Percentiles rank a stretch among this genome's conserved stretches.
phyloP scores from a whole-genome alignment of 78 protist genomes.

The Cavenderia fasciculata region DNA sequence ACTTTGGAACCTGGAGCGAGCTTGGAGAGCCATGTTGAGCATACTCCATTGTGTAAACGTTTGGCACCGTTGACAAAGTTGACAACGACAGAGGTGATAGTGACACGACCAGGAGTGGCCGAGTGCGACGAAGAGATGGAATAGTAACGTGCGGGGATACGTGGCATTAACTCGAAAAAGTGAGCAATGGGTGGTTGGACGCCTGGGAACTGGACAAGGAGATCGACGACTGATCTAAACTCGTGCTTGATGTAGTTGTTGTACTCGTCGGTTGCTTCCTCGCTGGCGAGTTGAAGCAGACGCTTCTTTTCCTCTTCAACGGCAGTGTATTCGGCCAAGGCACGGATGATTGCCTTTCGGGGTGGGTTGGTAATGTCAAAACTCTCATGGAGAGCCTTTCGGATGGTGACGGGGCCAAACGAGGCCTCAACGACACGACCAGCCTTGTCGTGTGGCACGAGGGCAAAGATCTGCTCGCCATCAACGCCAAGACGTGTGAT shows the following conservation, averaged over 20 bases:
- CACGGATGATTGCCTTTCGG: slow-evolving; percentile 52
- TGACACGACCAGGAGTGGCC: slow-evolving; percentile 44
- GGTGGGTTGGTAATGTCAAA: slow-evolving; percentile 73
- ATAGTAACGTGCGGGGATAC: slow-evolving; percentile 92
- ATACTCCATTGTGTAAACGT: slow-evolving; percentile 81
- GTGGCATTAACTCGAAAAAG: slow-evolving; percentile 89
- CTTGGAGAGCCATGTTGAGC: slow-evolving; percentile 84
- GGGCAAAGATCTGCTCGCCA: slow-evolving; percentile 18
- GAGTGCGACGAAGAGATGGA: slow-evolving; percentile 91
- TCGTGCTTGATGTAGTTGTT: slow-evolving; percentile 45
- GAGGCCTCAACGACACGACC: slow-evolving; percentile 54
- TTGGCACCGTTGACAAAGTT: slow-evolving; percentile 63
- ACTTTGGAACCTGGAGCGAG: slow-evolving; percentile 50
- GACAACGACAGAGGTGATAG: slow-evolving; percentile 86
- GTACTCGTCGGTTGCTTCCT: slow-evolving; percentile 43
- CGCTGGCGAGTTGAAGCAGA: slow-evolving; percentile 48
- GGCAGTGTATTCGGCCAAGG: slow-evolving; percentile 48
- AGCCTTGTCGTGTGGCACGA: slow-evolving; percentile 60
- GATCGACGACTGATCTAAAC: slow-evolving; percentile 43
- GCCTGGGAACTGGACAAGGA: slow-evolving; percentile 67
- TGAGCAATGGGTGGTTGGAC: slow-evolving; percentile 80
- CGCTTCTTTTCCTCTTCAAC: slow-evolving; percentile 26
- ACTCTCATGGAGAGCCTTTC: slow-evolving; percentile 39
- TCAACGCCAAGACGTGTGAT: slow-evolving; percentile 35
- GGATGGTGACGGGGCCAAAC: slow-evolving; percentile 65